Evolutionary conservation across 2,329 filamentous ascomycete species (phyloP).

Genomic region (Davidsoniella virescens): DNA sequence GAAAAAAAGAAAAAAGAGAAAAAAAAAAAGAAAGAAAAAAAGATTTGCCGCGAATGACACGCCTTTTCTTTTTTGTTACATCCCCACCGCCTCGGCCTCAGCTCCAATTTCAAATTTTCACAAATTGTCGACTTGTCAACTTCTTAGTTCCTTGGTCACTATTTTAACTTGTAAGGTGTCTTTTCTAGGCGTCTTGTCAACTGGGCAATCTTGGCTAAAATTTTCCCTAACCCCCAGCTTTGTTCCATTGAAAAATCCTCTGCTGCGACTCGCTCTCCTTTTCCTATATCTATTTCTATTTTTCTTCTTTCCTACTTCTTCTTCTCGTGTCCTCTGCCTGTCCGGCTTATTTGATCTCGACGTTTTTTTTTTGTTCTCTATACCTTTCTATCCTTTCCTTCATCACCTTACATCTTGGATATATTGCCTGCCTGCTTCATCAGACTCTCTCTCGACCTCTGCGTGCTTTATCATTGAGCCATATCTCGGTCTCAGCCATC

Average conservation of each 20-base stretch:
- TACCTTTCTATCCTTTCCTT: background rate
- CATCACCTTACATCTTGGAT: background rate
- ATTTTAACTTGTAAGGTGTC: background rate
- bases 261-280: background rate
- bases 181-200: background rate
- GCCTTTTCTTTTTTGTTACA: background rate
- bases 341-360: too few relatives aligned
- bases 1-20: too few relatives aligned
- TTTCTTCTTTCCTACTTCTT: constrained; percentile 1
- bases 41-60: background rate
- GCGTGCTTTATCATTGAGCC: background rate
- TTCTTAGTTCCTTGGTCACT: background rate
- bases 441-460: background rate
- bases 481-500: constrained; percentile 18
- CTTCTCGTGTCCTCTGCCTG: background rate
- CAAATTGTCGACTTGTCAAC: background rate
- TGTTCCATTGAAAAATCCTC: too few relatives aligned
- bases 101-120: too few relatives aligned
- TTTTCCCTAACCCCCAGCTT: too few relatives aligned
- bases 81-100: too few relatives aligned
- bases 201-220: too few relatives aligned
- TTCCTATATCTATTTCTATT: background rate
- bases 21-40: too few relatives aligned
- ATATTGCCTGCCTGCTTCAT: background rate
- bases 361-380: background rate